Evolutionary conservation across 305 asterid genomes (phyloP), one percentile per base, ranked within the genome.

Genomic region (Plantago coronopus): DNA sequence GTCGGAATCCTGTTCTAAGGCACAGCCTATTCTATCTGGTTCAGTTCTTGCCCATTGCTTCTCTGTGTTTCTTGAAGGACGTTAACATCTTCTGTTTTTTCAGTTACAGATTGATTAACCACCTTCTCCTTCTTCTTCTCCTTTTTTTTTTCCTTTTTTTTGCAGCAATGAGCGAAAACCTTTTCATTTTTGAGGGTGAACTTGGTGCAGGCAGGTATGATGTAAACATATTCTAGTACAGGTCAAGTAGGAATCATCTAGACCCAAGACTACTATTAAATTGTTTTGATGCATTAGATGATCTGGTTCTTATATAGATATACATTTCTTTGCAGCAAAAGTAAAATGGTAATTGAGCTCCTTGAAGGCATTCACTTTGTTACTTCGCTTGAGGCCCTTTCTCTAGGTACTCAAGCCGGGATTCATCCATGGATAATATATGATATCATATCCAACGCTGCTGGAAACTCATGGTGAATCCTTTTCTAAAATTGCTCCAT

Each of bases 281-380:
- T 25, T 53, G 57, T 46, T 56, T 51, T 45, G 61, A 56, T 47
- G 59, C 37, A 44, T 31, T n/a, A 23, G 47, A 7, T 66, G 21
- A 62, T 54, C 61, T 54, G 40, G 65, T 65, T 59, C 44, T 45
- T 67, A 50, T 43, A 59, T 64, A 63, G 45, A 22, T 62, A 22
- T 62, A 31, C 55, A 61, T 55, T 40, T 45, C 48, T 19, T 70
- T 73, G 79, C 95, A 91, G 98, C 75, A 91, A 88, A 81, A 69
- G 74, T 70, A 86, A 81, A 78, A 73, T 81, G 91, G 94, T 91
- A 74, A 88, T 88, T 67, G 91, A 84, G 77, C 98, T 91, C 66
- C 96, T 91, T 40, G 95, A 88, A 84, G 96, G 95, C 63, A 84
- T 88, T 79, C 98, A 91, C 79, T 85, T 81, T 73, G 82, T 83